Evolutionary conservation across 2,329 filamentous ascomycete species (phyloP).

Genomic region (Aureobasidium sp.): DNA sequence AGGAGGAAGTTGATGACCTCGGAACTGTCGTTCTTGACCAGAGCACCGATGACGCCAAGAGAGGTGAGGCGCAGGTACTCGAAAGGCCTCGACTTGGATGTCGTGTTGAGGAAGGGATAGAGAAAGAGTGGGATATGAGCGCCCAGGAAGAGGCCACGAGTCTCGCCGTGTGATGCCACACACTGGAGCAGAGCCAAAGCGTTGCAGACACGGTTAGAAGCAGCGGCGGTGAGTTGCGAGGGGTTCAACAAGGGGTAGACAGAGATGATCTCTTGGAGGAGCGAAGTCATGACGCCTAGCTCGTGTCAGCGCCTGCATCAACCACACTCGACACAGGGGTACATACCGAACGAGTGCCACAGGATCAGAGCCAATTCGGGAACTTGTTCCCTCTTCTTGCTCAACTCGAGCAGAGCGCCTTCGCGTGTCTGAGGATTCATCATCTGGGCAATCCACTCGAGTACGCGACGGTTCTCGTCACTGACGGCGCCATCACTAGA

Average conservation of each 20-base stretch:
- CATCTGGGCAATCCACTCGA: conserved; percentile 86
- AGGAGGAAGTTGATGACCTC: conserved; percentile 99
- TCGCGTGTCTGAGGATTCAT: conserved; percentile 83
- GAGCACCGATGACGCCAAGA: conserved; percentile 88
- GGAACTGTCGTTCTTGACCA: conserved; percentile 97
- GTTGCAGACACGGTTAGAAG: conserved; percentile 95
- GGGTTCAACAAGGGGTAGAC: conserved; percentile 96
- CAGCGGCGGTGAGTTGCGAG: conserved; percentile 93
- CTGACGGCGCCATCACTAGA: conserved; percentile 23
- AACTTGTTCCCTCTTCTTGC: conserved; percentile 97
- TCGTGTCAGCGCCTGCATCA: neutral
- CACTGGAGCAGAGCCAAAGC: conserved; percentile 92
- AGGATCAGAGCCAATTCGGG: conserved; percentile 92
- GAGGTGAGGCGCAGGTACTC: conserved; percentile 95
- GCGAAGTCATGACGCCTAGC: conserved; percentile 90
- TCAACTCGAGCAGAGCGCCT: conserved; percentile 85
- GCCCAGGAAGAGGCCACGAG: conserved; percentile 80
- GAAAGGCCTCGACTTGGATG: conserved; percentile 93
- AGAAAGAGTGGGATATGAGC: conserved; percentile 96
- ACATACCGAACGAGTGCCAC: conserved; percentile 95
- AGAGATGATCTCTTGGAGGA: conserved; percentile 97
- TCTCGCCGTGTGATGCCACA: conserved; percentile 95
- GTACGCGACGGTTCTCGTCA: conserved; percentile 88
- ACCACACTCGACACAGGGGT: neutral
- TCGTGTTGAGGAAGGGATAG: conserved; percentile 97